Percentiles rank a stretch among this genome's conserved stretches.
Evolutionary conservation across 441 rosid species (phyloP).

Genomic region (Omphalea diandra): DNA sequence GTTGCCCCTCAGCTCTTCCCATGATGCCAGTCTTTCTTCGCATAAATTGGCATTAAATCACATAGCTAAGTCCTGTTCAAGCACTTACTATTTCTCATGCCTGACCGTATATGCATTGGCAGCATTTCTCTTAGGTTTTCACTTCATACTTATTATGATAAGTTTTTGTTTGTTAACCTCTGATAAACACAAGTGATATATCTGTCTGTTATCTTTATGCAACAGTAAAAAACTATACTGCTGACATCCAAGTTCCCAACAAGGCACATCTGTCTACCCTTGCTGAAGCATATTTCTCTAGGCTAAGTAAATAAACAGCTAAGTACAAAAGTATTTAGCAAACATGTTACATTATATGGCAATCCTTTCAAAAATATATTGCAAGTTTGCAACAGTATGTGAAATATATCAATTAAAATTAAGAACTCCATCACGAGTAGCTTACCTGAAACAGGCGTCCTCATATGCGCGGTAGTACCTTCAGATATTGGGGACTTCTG

Average conservation of each 20-base stretch:
- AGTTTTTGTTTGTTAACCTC: not conserved
- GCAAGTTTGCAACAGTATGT: slow-evolving; percentile 7
- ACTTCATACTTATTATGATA: not conserved
- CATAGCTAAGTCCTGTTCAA: not conserved
- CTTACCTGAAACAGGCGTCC: slow-evolving; percentile 63
- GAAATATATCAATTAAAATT: slow-evolving; percentile 3
- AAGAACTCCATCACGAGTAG: slow-evolving; percentile 4
- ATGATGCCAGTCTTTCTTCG: too few species aligned
- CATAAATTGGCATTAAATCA: not conserved
- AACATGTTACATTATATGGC: not conserved
- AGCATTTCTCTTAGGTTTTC: not conserved
- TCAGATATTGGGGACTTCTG: slow-evolving; percentile 78
- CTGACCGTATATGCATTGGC: not conserved
- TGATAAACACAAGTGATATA: not conserved
- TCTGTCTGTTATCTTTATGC: not conserved
- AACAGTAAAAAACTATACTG: not conserved
- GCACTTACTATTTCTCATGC: not conserved
- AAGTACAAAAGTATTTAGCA: not conserved
- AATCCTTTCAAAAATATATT: too few species aligned
- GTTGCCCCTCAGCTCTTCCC: not conserved
- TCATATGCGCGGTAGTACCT: slow-evolving; percentile 34
- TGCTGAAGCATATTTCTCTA: not conserved
- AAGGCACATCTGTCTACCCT: not conserved
- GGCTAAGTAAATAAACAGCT: not conserved
- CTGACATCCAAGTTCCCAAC: not conserved